Evolutionary conservation across 768 basidiomycete species (phyloP), one percentile per base, ranked within the genome.

Genomic region (Russula emetica): DNA sequence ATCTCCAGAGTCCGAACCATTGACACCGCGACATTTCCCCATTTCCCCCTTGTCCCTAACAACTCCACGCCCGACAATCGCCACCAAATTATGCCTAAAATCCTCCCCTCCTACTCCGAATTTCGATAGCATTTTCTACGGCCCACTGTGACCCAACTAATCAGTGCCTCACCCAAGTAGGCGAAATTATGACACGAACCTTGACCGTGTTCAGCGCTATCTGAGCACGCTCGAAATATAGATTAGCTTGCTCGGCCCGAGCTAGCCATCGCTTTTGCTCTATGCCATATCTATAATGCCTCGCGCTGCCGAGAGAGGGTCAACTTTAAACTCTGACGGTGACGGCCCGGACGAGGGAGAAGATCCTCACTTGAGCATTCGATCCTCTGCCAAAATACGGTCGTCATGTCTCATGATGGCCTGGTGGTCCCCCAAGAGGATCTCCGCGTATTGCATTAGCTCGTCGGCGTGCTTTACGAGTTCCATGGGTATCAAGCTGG

Each of bases 171-270:
- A 1, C 26, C 10, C 1, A 53, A 32, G 11, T 22, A 14, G 42
- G 32, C 3, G 5, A 50, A 22, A 22, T 1, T 6, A 9, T n/a
- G 36, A 5, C 5, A 47, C 45, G 7, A 50, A 60, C 63, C 63
- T 64, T 55, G 22, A 64, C 52, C 0, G 53, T 50, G 13, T 60
- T 28, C 38, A 60, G 18, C 3, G 63, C 57, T 16, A n/a, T 14
- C 22, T 60, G 53, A 20, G 58, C 58, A 14, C 20, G 58, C 10
- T 49, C 44, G 5, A 26, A 8, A n/a, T 64, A 64, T 18, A 55
- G 32, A n/a, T 13, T 60, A 2, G 58, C 58, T 52, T 59, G 63
- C 5, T 49, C 4, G 2, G 51, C 26, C 7, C 4, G 51, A 26
- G 26, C 16, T 5, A 3, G 28, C 24, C 26, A 55, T 32, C 53